These are phyloP conservation scores for Austropuccinia psidii DNA, from an alignment of 1,284 basidiomycete genomes.

Conservation along the genomic window DNA sequence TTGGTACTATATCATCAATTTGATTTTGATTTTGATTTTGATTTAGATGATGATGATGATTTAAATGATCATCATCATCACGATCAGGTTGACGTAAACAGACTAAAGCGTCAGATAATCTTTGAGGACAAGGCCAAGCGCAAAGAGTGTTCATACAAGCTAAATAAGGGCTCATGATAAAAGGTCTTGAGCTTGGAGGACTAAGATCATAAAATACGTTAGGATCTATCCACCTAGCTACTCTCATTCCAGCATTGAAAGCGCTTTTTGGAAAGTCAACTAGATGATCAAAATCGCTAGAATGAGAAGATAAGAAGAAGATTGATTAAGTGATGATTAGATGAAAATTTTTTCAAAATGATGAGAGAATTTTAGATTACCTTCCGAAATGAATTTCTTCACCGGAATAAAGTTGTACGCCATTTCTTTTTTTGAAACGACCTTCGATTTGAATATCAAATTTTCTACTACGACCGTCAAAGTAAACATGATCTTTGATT, in stretches of 20 bases:
- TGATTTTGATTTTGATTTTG: background rate
- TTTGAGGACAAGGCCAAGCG: slow-evolving; percentile 48
- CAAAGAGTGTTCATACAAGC: slow-evolving; percentile 50
- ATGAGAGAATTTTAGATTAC: background rate
- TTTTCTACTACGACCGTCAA: slow-evolving; percentile 46
- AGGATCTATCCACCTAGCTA: slow-evolving; percentile 49
- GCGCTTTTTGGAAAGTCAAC: slow-evolving; percentile 42
- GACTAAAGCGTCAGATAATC: slow-evolving; percentile 47
- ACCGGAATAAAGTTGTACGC: slow-evolving; percentile 41
- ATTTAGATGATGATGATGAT: background rate
- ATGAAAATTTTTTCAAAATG: background rate
- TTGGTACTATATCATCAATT: slow-evolving; percentile 46
- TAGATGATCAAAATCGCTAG: slow-evolving; percentile 43
- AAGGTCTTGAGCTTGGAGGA: slow-evolving; percentile 48
- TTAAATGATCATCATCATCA: slow-evolving; percentile 20
- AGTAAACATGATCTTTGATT: slow-evolving; percentile 41
- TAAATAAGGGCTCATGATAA: slow-evolving; percentile 50
- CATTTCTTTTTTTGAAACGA: slow-evolving; percentile 45
- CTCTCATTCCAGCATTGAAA: slow-evolving; percentile 50
- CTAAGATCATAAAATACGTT: slow-evolving; percentile 45
- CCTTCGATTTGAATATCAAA: slow-evolving; percentile 51
- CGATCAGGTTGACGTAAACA: slow-evolving; percentile 42
- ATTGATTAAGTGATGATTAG: background rate
- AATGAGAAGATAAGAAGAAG: background rate
- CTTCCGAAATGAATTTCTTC: slow-evolving; percentile 43